Evolutionary conservation across 1,139 yeast species (phyloP), one percentile per base, ranked within the genome.

Genomic region (Cylindricascospora bacillispora): DNA sequence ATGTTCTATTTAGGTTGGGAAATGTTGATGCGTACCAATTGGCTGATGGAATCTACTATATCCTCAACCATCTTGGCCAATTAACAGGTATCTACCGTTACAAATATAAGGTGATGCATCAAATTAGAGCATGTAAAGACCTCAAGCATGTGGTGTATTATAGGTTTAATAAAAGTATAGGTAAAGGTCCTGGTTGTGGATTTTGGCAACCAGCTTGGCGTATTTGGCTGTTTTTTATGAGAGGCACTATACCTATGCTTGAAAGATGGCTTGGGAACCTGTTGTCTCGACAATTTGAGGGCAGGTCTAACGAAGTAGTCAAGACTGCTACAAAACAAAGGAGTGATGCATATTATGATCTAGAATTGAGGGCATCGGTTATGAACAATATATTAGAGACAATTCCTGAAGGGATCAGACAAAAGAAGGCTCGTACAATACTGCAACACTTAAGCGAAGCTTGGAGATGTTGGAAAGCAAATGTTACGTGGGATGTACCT

Each of bases 121-220:
- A 92, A 54, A 86, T 92, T 25, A 70, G 97, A 29, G 89, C 93
- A 1, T 86, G 97, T 52, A 89, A 89, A 52, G 98, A 92, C 55
- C 61, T 89, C 46, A 89, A 92, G 54, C 98, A 92, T 52, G 74
- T 86, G 9, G 78, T 89, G 2, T 89, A 89, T 49, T 67, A 81
- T 39, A 66, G 77, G 34, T 89, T 92, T 59, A 89, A 92, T 49
- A 66, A 69, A 23, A 47, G 56, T 16, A 80, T 92, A 24, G 97
- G 97, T 1, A 89, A 89, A 51, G 99, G 99, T 1, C 98, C 98
- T 1, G 99, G 99, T 0, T 82, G 93, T 60, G 99, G 99, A 2
- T 82, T 89, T 54, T 92, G 99, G 99, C 98, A 89, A 49, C 98
- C 98, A 1, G 81, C 95, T 1, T 89, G 98, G 98, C 65, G 95